A percentile compares a stretch with the other conserved stretches of the same genome.
Evolutionary conservation across 2,329 filamentous ascomycete species (phyloP).

Genomic region (Aspergillus persii): DNA sequence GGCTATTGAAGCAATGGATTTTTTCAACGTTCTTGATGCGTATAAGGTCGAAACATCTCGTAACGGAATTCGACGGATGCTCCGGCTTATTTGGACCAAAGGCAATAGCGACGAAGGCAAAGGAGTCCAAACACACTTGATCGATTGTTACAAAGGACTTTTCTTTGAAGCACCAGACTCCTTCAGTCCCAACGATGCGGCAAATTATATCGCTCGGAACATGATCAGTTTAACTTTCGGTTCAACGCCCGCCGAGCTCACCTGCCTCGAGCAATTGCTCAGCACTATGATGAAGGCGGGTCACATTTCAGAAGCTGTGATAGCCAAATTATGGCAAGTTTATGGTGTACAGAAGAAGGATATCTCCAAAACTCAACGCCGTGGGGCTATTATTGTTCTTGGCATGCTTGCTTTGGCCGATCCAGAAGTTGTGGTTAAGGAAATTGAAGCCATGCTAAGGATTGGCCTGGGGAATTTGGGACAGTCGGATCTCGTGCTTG

Average conservation of each 20-base stretch:
- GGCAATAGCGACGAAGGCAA: constrained; percentile 99
- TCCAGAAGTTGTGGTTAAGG: constrained; percentile 87
- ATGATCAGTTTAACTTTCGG: constrained; percentile 99
- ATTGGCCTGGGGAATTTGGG: constrained; percentile 83
- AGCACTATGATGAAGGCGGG: constrained; percentile 97
- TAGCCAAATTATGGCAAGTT: constrained; percentile 94
- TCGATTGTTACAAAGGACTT: constrained; percentile 92
- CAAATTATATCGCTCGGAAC: constrained; percentile 93
- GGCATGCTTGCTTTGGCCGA: constrained; percentile 95
- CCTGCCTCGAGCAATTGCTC: constrained; percentile 88
- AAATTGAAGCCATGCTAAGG: constrained; percentile 90
- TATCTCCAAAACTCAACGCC: constrained; percentile 84
- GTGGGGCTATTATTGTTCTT: constrained; percentile 91
- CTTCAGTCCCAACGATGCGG: constrained; percentile 83
- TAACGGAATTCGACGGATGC: constrained; percentile 88
- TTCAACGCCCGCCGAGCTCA: constrained; percentile 89
- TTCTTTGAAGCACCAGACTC: constrained; percentile 94
- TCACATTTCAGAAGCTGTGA: constrained; percentile 78
- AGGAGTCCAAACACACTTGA: constrained; percentile 92
- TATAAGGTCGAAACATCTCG: constrained; percentile 96
- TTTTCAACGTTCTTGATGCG: constrained; percentile 90
- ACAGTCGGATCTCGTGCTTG: constrained; percentile 77
- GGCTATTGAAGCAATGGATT: constrained; percentile 98
- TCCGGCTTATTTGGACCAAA: constrained; percentile 98
- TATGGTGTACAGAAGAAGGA: constrained; percentile 92